Evolutionary conservation across 305 asterid genomes (phyloP).

Genomic region (Solanum chacoense): DNA sequence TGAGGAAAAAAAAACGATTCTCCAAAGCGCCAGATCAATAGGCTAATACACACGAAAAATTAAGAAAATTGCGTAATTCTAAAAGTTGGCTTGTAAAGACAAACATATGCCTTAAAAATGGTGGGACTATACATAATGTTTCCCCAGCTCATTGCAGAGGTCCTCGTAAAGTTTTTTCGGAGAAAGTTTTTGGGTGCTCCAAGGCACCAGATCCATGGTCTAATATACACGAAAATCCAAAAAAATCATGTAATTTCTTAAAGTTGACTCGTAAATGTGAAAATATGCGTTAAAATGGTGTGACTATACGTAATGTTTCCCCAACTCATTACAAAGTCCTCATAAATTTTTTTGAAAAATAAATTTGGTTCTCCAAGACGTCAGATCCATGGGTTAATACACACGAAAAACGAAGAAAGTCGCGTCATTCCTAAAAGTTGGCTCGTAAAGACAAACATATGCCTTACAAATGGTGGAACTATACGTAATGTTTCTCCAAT

Average conservation of each 20-base stretch:
- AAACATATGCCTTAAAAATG: too few relatives aligned
- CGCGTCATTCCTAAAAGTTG: neutral
- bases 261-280: neutral
- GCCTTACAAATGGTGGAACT: neutral
- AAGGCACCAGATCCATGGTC: rapidly evolving
- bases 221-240: too few relatives aligned
- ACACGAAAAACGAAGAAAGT: neutral
- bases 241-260: too few relatives aligned
- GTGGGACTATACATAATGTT: too few relatives aligned
- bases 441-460: too few relatives aligned
- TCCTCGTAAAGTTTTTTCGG: neutral
- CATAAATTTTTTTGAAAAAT: rapidly evolving
- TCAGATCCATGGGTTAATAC: neutral
- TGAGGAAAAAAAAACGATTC: rapidly evolving
- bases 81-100: too few relatives aligned
- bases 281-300: too few relatives aligned
- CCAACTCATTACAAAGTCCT: neutral
- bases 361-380: too few relatives aligned
- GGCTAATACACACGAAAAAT: too few relatives aligned
- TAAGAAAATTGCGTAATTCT: neutral
- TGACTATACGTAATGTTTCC: neutral
- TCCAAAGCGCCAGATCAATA: neutral
- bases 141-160: neutral
- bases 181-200: neutral
- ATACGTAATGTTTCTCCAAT: neutral